Percentiles rank a stretch among this genome's conserved stretches.
Evolutionary conservation across 306 rosid genomes (phyloP).

Genomic region (Psophocarpus tetragonolobus): DNA sequence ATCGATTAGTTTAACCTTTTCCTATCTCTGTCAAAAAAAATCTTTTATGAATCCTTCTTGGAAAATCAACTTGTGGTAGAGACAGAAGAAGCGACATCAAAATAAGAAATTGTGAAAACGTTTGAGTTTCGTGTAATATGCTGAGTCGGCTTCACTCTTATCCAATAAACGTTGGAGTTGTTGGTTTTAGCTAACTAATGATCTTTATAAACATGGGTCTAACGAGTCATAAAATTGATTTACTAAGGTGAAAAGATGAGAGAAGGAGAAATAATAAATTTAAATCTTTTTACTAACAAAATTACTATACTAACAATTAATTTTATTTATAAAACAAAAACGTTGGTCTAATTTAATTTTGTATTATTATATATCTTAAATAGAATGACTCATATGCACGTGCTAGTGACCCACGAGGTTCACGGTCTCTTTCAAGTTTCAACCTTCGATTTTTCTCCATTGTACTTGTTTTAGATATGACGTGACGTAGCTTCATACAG

Average conservation of each 20-base stretch:
- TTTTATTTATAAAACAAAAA: too few relatives aligned
- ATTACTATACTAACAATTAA: too few relatives aligned
- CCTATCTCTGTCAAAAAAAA: too few relatives aligned
- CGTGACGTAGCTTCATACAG: neutral
- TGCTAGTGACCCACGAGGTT: neutral
- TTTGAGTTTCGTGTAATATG: neutral
- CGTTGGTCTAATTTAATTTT: neutral
- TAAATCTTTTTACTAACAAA: too few relatives aligned
- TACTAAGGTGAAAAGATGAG: too few relatives aligned
- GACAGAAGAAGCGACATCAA: neutral
- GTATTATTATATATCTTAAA: neutral
- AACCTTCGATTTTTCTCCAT: neutral
- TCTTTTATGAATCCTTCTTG: neutral
- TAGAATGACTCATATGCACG: neutral
- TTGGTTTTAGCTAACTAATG: neutral
- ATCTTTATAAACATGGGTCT: too few relatives aligned
- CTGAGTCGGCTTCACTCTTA: neutral
- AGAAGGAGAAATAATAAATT: too few relatives aligned
- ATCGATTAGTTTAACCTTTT: neutral
- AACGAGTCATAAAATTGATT: too few relatives aligned
- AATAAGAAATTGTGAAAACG: neutral
- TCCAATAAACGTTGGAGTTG: neutral
- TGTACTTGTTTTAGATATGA: neutral
- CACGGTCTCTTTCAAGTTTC: neutral
- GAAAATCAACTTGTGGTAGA: neutral